Evolutionary conservation across 2,329 filamentous ascomycete species (phyloP).

Genomic region (Curvularia spicifera): DNA sequence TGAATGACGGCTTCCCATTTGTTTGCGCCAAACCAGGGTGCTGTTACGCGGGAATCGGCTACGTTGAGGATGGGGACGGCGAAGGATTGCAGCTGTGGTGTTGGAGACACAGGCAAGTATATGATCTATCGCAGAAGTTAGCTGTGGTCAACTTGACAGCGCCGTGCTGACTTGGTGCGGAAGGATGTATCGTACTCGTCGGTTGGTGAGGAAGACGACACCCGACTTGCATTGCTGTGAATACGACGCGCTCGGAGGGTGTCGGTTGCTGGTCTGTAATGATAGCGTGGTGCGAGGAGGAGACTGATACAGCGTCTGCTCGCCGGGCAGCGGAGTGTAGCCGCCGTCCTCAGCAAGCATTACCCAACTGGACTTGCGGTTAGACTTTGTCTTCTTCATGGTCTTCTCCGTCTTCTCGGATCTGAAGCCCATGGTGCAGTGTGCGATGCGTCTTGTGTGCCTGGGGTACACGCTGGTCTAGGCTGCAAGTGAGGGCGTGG

Average conservation of each 20-base stretch:
- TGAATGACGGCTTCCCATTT: constrained; percentile 83
- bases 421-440: constrained; percentile 12
- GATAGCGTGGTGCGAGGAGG: constrained; percentile 79
- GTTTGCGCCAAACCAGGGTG: constrained; percentile 92
- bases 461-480: constrained; percentile 4
- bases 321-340: constrained; percentile 84
- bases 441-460: not conserved
- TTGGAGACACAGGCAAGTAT: constrained; percentile 78
- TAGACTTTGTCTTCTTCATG: constrained; percentile 40
- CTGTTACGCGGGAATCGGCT: constrained; percentile 82
- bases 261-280: constrained; percentile 72
- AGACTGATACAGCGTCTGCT: constrained; percentile 81
- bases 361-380: constrained; percentile 72
- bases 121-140: constrained; percentile 68
- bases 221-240: constrained; percentile 76
- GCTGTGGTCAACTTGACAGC: not conserved
- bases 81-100: constrained; percentile 79
- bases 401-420: constrained; percentile 16
- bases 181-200: constrained; percentile 66
- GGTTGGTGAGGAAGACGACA: constrained; percentile 80
- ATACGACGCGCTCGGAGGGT: constrained; percentile 68
- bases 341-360: constrained; percentile 78
- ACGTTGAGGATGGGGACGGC: constrained; percentile 86
- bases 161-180: constrained; percentile 4
- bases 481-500: constrained; percentile 15